These are phyloP conservation scores for Hypholoma sublateritium DNA, from an alignment of 768 basidiomycete species.

Conservation along the genomic window DNA sequence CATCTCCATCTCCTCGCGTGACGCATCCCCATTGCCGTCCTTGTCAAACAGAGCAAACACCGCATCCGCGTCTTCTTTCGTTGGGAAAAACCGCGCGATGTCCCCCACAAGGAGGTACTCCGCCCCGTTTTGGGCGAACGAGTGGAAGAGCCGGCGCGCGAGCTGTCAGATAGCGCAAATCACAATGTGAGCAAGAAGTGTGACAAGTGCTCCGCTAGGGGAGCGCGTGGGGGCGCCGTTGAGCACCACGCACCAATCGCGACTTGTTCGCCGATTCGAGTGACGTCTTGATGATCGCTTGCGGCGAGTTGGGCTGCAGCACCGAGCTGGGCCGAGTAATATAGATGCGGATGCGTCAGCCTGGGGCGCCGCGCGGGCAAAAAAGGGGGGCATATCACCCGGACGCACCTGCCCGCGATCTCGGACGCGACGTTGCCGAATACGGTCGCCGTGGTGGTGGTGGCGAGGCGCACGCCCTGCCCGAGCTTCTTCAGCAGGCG, in stretches of 20 bases:
- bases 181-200: background rate
- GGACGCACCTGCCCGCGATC: conserved; percentile 46
- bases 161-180: conserved; percentile 42
- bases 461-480: conserved; percentile 67
- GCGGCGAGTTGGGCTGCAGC: conserved; percentile 87
- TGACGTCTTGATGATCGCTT: conserved; percentile 77
- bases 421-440: conserved; percentile 58
- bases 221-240: background rate
- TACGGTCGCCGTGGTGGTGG: conserved; percentile 79
- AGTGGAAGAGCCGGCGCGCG: conserved; percentile 84
- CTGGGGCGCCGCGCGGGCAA: no score
- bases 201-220: background rate
- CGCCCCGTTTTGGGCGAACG: conserved; percentile 63
- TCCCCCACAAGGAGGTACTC: conserved; percentile 66
- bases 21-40: conserved; percentile 71
- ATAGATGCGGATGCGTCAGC: background rate
- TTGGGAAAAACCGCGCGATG: conserved; percentile 69
- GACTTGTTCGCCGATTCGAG: conserved; percentile 81
- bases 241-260: conserved; percentile 45
- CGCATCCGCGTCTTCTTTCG: conserved; percentile 62
- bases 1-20: conserved; percentile 75
- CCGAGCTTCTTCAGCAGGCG: conserved; percentile 69
- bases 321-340: conserved; percentile 47
- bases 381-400: no score
- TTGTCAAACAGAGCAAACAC: conserved; percentile 71